phyloP scores from a whole-genome alignment of 768 basidiomycete genomes.

The Podaxis rugospora region DNA sequence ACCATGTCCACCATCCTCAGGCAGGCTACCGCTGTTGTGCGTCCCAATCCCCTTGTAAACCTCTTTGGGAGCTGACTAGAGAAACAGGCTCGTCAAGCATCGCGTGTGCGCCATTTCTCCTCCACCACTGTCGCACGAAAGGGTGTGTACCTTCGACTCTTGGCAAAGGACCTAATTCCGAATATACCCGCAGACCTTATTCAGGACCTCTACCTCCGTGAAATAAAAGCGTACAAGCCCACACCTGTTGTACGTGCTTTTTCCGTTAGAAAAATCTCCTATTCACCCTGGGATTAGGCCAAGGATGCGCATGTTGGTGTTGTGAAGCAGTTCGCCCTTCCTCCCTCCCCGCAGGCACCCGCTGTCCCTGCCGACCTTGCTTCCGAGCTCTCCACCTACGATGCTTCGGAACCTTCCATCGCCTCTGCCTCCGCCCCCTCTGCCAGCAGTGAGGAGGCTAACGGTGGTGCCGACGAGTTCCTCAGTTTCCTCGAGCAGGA shows the following conservation, averaged over 20 bases:
- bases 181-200: slow-evolving; percentile 71
- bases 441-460: slow-evolving; percentile 34
- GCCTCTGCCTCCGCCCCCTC: slow-evolving; percentile 31
- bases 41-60: slow-evolving; percentile 15
- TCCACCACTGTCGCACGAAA: slow-evolving; percentile 57
- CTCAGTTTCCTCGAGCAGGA: slow-evolving; percentile 80
- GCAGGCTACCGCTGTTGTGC: slow-evolving; percentile 48
- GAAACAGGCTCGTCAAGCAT: slow-evolving; percentile 46
- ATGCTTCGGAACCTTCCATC: slow-evolving; percentile 66
- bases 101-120: slow-evolving; percentile 53
- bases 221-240: slow-evolving; percentile 89
- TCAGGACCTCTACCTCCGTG: slow-evolving; percentile 87
- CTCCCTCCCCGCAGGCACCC: slow-evolving; percentile 71
- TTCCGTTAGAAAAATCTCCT: background rate
- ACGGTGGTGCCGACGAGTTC: slow-evolving; percentile 70
- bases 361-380: slow-evolving; percentile 80
- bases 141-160: slow-evolving; percentile 40
- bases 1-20: slow-evolving; percentile 69
- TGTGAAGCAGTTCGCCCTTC: slow-evolving; percentile 80
- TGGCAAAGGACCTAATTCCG: slow-evolving; percentile 29
- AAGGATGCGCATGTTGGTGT: slow-evolving; percentile 86
- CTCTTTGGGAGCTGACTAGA: background rate
- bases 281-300: slow-evolving; percentile 43
- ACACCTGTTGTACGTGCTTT: slow-evolving; percentile 55
- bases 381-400: slow-evolving; percentile 84